These are phyloP conservation scores for Hyphopichia pseudoburtonii DNA, from an alignment of 1,139 yeast species.

Conservation along the genomic window DNA sequence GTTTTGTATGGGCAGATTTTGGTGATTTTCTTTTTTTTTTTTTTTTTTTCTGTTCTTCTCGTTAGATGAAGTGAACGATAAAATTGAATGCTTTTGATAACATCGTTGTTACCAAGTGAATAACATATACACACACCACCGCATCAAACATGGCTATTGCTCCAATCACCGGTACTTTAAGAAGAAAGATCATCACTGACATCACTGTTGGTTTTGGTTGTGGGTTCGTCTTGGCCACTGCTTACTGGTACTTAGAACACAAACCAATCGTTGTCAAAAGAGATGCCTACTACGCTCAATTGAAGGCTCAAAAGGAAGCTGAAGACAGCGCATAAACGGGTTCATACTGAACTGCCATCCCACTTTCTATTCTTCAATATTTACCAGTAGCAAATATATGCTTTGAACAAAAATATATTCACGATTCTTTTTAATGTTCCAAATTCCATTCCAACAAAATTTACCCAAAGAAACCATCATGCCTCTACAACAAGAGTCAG, in stretches of 20 bases:
- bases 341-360: too few relatives aligned
- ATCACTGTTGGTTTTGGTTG: slow-evolving; percentile 62
- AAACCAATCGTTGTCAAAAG: slow-evolving; percentile 68
- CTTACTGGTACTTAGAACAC: slow-evolving; percentile 52
- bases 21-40: too few relatives aligned
- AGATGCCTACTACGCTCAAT: slow-evolving; percentile 80
- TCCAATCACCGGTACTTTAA: slow-evolving; percentile 85
- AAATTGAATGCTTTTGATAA: not conserved
- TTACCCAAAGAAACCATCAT: not conserved
- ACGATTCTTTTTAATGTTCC: too few relatives aligned
- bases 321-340: slow-evolving; percentile 47
- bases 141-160: slow-evolving; percentile 73
- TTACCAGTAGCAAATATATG: too few relatives aligned
- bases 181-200: slow-evolving; percentile 80
- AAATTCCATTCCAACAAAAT: not conserved
- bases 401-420: too few relatives aligned
- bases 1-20: too few relatives aligned
- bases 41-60: too few relatives aligned
- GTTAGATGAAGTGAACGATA: not conserved
- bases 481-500: too few relatives aligned
- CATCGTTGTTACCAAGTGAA: not conserved
- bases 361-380: too few relatives aligned
- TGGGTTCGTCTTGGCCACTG: slow-evolving; percentile 37
- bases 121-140: not conserved
- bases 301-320: slow-evolving; percentile 71